These are phyloP conservation scores for Paraconiothyrium brasiliense DNA, from an alignment of 2,329 filamentous ascomycete genomes.

Conservation along the genomic window DNA sequence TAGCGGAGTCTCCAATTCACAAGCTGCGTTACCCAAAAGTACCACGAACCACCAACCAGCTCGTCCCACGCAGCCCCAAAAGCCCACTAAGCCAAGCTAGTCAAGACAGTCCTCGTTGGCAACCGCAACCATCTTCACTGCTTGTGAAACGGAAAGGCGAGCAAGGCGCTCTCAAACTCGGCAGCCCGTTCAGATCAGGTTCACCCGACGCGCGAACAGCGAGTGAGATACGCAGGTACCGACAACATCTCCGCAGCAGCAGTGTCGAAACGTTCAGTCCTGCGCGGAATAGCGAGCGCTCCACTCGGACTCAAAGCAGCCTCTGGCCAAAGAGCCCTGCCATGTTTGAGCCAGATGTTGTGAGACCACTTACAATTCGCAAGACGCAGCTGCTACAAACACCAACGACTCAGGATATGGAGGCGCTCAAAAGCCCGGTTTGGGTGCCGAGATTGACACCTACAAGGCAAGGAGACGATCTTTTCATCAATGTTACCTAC, in stretches of 20 bases:
- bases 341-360: constrained; percentile 35
- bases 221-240: constrained; percentile 17
- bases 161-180: constrained; percentile 46
- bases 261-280: constrained; percentile 36
- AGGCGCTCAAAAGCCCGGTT: constrained; percentile 55
- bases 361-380: constrained; percentile 41
- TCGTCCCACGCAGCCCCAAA: constrained; percentile 52
- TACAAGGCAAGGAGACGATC: constrained; percentile 70
- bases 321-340: constrained; percentile 38
- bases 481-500: constrained; percentile 61
- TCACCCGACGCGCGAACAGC: constrained; percentile 23
- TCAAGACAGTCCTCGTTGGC: constrained; percentile 18
- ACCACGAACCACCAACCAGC: constrained; percentile 57
- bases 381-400: constrained; percentile 19
- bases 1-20: constrained; percentile 56
- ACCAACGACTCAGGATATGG: constrained; percentile 25
- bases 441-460: constrained; percentile 75
- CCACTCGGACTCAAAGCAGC: constrained; percentile 36
- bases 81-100: constrained; percentile 30
- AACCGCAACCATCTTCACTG: constrained; percentile 38
- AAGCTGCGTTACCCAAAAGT: constrained; percentile 59
- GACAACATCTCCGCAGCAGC: constrained; percentile 35
- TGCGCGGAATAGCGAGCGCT: constrained; percentile 31
- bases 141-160: constrained; percentile 50
- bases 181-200: constrained; percentile 45